Percentiles rank a stretch among this genome's conserved stretches.
These are phyloP conservation scores for Drechslerella dactyloides DNA, from an alignment of 2,329 filamentous ascomycete genomes.

Conservation along the genomic window DNA sequence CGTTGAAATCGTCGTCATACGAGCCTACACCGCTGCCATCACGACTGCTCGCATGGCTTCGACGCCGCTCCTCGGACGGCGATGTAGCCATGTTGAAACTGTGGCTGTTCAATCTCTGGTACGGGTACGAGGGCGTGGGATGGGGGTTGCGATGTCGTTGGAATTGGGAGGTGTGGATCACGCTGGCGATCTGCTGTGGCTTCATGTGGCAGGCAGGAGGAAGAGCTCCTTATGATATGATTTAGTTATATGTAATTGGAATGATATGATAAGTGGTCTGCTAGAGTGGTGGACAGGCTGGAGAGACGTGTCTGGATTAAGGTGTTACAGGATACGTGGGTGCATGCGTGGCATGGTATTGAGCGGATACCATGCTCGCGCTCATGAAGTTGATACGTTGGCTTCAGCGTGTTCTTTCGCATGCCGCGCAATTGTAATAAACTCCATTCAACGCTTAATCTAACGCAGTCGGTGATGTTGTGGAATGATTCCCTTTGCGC, in stretches of 20 bases:
- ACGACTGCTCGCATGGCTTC: neutral
- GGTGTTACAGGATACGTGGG: too few species aligned
- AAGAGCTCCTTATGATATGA: too few species aligned
- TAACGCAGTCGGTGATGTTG: constrained; percentile 17
- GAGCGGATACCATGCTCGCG: neutral
- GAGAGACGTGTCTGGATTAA: neutral
- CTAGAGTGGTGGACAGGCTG: neutral
- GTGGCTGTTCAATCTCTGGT: constrained; percentile 27
- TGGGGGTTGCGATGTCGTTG: constrained; percentile 17
- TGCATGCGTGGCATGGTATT: neutral
- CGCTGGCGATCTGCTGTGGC: constrained; percentile 40
- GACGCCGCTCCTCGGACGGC: neutral
- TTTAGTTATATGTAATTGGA: too few species aligned
- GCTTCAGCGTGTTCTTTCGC: constrained; percentile 7
- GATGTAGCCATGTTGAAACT: constrained; percentile 24
- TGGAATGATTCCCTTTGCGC: constrained; percentile 19
- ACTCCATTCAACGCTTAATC: constrained; percentile 50
- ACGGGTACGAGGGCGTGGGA: constrained; percentile 28
- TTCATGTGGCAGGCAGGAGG: constrained; percentile 27
- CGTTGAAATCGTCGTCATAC: constrained; percentile 28
- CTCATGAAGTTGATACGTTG: constrained; percentile 14
- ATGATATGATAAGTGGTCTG: neutral
- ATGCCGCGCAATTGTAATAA: constrained; percentile 14
- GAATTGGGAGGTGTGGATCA: constrained; percentile 36
- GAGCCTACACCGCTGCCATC: constrained; percentile 7